Conservation (phyloP, 129 eudicot species). For the Tagetes erecta region DNA sequence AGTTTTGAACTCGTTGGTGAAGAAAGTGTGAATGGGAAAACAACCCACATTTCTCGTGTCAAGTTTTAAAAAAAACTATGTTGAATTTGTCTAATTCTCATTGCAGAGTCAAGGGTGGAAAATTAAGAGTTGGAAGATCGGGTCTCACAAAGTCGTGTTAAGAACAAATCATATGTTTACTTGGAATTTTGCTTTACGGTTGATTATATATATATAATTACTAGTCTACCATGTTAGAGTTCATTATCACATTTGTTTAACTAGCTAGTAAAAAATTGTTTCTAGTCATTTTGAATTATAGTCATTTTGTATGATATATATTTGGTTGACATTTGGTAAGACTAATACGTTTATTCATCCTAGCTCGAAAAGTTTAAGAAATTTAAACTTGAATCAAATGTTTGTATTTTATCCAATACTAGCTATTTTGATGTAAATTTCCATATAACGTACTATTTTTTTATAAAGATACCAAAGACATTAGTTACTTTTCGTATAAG, state of each 20-base stretch:
- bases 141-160: not conserved
- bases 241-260: not conserved
- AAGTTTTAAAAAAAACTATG: too few relatives aligned
- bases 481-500: too few relatives aligned
- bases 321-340: not conserved
- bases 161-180: not conserved
- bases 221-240: not conserved
- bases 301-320: not conserved
- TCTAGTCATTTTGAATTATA: too few relatives aligned
- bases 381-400: too few relatives aligned
- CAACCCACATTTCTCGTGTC: too few relatives aligned
- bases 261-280: too few relatives aligned
- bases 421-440: slow-evolving; percentile 26
- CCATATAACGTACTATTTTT: not conserved
- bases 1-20: too few relatives aligned
- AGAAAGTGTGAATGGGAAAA: too few relatives aligned
- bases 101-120: not conserved
- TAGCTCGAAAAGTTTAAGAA: not conserved
- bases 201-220: not conserved
- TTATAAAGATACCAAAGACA: too few relatives aligned
- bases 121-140: too few relatives aligned
- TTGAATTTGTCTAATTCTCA: not conserved
- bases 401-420: slow-evolving; percentile 7
- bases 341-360: too few relatives aligned
- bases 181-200: not conserved